Evolutionary conservation across 139 green algal species (phyloP).

Genomic region (Chlorella vulgaris): DNA sequence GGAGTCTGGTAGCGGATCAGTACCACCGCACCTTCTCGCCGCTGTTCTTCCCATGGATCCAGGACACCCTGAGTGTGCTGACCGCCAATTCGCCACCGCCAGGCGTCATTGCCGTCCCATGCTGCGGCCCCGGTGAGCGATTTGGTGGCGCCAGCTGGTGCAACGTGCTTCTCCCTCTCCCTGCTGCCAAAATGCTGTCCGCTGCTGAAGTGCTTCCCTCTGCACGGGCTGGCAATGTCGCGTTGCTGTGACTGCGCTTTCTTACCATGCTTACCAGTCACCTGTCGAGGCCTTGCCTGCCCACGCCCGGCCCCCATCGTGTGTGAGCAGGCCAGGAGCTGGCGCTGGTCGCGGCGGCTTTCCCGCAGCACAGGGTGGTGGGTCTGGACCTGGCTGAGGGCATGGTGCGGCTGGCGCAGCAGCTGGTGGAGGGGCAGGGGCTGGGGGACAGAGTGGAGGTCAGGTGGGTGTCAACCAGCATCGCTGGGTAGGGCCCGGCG

Average conservation of each 20-base stretch:
- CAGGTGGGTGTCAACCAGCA: background rate
- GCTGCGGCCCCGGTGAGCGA: conserved; percentile 36
- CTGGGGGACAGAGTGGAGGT: background rate
- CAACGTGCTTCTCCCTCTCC: background rate
- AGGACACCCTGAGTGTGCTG: conserved; percentile 14
- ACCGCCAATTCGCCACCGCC: background rate
- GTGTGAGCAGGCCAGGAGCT: conserved; percentile 38
- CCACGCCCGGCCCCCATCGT: background rate
- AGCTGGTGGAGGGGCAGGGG: conserved; percentile 7
- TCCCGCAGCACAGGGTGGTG: conserved; percentile 24
- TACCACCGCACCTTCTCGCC: conserved; percentile 11
- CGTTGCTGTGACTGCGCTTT: background rate
- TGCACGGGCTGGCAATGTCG: background rate
- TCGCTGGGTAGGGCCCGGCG: background rate
- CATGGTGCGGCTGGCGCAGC: conserved; percentile 33
- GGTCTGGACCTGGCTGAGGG: conserved; percentile 44
- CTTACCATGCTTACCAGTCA: background rate
- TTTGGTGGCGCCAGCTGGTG: background rate
- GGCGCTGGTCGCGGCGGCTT: conserved; percentile 31
- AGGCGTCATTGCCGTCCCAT: conserved; percentile 23
- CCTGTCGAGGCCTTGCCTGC: background rate
- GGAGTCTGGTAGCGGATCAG: background rate
- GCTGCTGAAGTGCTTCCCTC: background rate
- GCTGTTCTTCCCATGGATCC: conserved; percentile 30
- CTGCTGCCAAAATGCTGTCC: background rate